Evolutionary conservation across 495 filamentous ascomycete species (phyloP).

Genomic region (Barbatosphaeria neglecta): DNA sequence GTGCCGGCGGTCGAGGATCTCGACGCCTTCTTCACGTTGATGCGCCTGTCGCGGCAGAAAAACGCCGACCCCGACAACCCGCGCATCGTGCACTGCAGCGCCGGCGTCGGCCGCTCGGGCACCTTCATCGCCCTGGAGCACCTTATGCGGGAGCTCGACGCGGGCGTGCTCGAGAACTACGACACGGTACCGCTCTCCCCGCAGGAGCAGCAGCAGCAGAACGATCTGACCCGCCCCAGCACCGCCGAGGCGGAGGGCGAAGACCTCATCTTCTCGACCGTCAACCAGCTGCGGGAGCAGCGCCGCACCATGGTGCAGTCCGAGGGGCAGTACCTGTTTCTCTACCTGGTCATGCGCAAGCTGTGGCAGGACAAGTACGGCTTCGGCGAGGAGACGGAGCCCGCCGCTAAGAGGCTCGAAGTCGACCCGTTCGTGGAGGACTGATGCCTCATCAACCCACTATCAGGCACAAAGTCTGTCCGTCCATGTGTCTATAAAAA

Average conservation of each 20-base stretch:
- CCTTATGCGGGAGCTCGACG: constrained; percentile 68
- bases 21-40: constrained; percentile 63
- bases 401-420: constrained; percentile 35
- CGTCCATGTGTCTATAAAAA: neutral
- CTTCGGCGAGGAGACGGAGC: constrained; percentile 19
- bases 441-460: neutral
- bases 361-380: constrained; percentile 50
- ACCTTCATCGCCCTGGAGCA: constrained; percentile 94
- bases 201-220: neutral
- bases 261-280: constrained; percentile 53
- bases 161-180: constrained; percentile 50
- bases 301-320: constrained; percentile 94
- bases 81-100: constrained; percentile 85
- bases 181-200: constrained; percentile 10
- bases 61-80: constrained; percentile 56
- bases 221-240: neutral
- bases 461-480: neutral
- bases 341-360: constrained; percentile 79
- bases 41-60: constrained; percentile 63
- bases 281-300: constrained; percentile 76
- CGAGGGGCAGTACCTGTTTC: constrained; percentile 72
- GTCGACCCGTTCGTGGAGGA: constrained; percentile 23
- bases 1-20: constrained; percentile 74
- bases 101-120: constrained; percentile 86
- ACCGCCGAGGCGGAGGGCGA: constrained; percentile 11